Conservation (phyloP, 805 yeast genomes). For the Saccharomycopsis guyanensis region DNA sequence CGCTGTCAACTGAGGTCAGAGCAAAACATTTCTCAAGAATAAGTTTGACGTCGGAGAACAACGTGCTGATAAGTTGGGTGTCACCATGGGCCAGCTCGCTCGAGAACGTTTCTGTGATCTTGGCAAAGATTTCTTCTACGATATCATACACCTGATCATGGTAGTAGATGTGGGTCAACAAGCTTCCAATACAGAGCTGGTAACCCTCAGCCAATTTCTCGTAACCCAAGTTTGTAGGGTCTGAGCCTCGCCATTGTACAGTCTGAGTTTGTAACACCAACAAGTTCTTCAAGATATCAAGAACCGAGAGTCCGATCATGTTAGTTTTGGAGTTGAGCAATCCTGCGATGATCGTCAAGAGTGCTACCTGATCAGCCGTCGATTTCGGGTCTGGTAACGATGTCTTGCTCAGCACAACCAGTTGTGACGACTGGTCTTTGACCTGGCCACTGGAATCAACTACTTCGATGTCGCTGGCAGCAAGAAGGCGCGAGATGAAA, state of each 20-base stretch:
- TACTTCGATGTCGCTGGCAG: background rate
- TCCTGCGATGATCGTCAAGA: constrained; percentile 43
- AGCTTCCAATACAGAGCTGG: constrained; percentile 53
- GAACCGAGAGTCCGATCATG: constrained; percentile 79
- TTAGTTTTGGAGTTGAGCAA: constrained; percentile 71
- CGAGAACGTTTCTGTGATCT: constrained; percentile 24
- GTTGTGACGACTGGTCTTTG: too few relatives aligned
- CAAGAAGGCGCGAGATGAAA: constrained; percentile 31
- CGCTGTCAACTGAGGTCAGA: background rate
- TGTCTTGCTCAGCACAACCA: too few relatives aligned
- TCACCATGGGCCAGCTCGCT: background rate
- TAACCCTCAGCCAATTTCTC: constrained; percentile 35
- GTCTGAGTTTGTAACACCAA: constrained; percentile 38
- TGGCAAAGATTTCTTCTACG: constrained; percentile 55
- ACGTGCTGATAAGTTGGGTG: background rate
- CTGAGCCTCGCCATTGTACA: constrained; percentile 20
- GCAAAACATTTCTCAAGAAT: background rate
- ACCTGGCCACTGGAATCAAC: background rate
- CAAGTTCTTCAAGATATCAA: constrained; percentile 64
- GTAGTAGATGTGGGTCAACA: constrained; percentile 75
- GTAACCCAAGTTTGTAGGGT: constrained; percentile 21
- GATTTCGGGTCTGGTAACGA: constrained; percentile 21
- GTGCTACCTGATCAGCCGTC: constrained; percentile 17
- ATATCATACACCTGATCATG: constrained; percentile 82
- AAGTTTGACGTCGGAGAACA: background rate